Percentiles rank a stretch among this genome's conserved stretches.
Conservation (phyloP, 768 basidiomycete species). For the Boletus fagicola region DNA sequence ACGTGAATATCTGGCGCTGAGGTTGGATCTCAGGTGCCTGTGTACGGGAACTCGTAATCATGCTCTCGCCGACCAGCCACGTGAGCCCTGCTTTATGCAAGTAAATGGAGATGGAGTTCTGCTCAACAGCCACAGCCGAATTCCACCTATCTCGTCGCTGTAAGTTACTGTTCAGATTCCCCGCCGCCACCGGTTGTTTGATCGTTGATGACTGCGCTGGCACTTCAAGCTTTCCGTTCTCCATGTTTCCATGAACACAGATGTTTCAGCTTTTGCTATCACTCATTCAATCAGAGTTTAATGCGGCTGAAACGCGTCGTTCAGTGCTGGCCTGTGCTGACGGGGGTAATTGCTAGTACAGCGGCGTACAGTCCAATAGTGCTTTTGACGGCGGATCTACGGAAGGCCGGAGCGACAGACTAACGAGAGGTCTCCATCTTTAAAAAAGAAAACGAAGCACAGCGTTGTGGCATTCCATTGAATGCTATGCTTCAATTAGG, state of each 20-base stretch:
- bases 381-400: constrained; percentile 18
- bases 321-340: constrained; percentile 11
- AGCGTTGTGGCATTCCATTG: not conserved
- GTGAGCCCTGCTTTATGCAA: not conserved
- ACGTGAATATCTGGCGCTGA: constrained; percentile 10
- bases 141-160: constrained; percentile 5
- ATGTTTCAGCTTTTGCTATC: constrained; percentile 18
- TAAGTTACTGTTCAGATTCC: not conserved
- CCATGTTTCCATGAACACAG: constrained; percentile 19
- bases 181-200: constrained; percentile 1
- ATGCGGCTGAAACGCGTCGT: constrained; percentile 28
- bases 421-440: not conserved
- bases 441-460: not conserved
- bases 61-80: not conserved
- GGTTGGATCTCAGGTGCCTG: constrained; percentile 23
- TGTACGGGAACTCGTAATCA: not conserved
- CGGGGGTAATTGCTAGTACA: constrained; percentile 6
- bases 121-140: constrained; percentile 4
- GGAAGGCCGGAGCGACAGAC: constrained; percentile 1
- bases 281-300: constrained; percentile 16
- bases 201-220: constrained; percentile 13
- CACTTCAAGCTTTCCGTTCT: not conserved
- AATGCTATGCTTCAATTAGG: not conserved
- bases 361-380: not conserved
- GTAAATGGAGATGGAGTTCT: not conserved